A percentile compares a stretch with the other conserved stretches of the same genome.
These are phyloP conservation scores for Acorus calamus DNA, from an alignment of 106 monocot species.

Conservation along the genomic window DNA sequence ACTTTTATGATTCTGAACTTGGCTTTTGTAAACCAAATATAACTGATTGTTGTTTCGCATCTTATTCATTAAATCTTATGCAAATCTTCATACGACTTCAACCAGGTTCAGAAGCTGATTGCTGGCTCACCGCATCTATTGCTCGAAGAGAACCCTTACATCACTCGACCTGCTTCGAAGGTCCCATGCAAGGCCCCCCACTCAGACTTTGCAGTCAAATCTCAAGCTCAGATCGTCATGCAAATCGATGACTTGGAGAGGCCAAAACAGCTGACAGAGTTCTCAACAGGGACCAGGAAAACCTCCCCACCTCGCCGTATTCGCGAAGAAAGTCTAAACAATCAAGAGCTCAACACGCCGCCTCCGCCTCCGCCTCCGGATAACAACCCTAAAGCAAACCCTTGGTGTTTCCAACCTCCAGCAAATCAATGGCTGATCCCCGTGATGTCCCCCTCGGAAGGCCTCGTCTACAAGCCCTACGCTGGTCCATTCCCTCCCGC, in stretches of 20 bases:
- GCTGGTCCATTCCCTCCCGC: constrained; percentile 36
- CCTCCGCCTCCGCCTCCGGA: constrained; percentile 20
- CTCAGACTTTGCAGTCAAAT: constrained; percentile 12
- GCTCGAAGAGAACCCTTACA: constrained; percentile 36
- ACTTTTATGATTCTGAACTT: neutral
- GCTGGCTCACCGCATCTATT: constrained; percentile 78
- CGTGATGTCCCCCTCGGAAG: constrained; percentile 93
- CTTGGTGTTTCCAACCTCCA: constrained; percentile 43
- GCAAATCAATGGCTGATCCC: constrained; percentile 85
- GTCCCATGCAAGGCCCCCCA: constrained; percentile 14
- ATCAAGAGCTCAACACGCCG: neutral
- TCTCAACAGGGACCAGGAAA: constrained; percentile 9
- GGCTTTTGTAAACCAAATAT: too few relatives aligned
- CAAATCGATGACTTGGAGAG: constrained; percentile 20
- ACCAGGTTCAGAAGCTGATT: constrained; percentile 86
- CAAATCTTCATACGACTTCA: neutral
- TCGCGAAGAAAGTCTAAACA: constrained; percentile 9
- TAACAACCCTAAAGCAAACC: constrained; percentile 8
- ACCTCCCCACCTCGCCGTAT: constrained; percentile 16
- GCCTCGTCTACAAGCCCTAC: constrained; percentile 86
- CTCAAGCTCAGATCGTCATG: constrained; percentile 6
- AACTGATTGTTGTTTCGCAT: too few relatives aligned
- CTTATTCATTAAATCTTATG: too few relatives aligned
- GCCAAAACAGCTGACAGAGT: constrained; percentile 12
- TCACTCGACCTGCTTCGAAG: constrained; percentile 14